Conservation (phyloP, 495 filamentous ascomycete species). For the Xylaria curta region DNA sequence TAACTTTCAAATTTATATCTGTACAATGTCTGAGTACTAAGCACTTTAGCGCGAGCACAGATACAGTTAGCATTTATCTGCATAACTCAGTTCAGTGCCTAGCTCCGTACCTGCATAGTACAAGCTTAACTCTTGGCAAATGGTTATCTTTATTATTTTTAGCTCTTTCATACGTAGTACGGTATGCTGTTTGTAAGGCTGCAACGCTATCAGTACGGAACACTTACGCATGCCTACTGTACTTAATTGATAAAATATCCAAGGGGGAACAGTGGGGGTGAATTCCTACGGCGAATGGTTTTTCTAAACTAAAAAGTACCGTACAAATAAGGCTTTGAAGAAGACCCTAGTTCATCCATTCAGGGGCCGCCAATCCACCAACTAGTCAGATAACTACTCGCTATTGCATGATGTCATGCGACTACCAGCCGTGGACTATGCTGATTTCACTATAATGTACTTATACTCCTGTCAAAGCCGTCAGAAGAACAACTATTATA, state of each 20-base stretch:
- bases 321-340: neutral
- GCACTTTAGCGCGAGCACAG: neutral
- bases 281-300: neutral
- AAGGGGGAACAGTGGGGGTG: neutral
- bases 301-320: neutral
- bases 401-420: slow-evolving; percentile 26
- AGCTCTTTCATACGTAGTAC: neutral
- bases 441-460: neutral
- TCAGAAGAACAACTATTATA: neutral
- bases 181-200: neutral
- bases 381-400: neutral
- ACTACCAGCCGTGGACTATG: neutral
- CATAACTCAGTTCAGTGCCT: neutral
- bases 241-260: neutral
- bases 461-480: neutral
- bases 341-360: slow-evolving; percentile 5
- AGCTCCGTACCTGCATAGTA: neutral
- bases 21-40: neutral
- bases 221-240: too few species aligned
- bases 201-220: neutral
- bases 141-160: slow-evolving; percentile 17
- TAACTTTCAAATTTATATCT: neutral
- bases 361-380: neutral
- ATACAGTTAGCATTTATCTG: neutral
- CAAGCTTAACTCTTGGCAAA: slow-evolving; percentile 13